Evolutionary conservation across 345 rosid species (phyloP).

Genomic region (Bruguiera sexangula): DNA sequence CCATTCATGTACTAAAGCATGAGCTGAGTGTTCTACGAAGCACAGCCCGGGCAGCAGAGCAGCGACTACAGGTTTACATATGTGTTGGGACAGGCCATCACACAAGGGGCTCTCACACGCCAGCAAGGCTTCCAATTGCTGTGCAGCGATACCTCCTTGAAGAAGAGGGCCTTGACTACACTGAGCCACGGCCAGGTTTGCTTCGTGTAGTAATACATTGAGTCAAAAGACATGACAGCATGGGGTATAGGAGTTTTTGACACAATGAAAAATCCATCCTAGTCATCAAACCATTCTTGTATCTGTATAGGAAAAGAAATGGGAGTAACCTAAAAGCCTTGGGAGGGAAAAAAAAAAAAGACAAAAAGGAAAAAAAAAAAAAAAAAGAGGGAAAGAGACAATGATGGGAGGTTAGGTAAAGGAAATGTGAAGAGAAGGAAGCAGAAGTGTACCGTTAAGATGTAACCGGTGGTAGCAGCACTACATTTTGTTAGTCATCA

Average conservation of each 20-base stretch:
- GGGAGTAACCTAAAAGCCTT: slow-evolving; percentile 35
- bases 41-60: slow-evolving; percentile 67
- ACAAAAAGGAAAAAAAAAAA: neutral
- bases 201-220: slow-evolving; percentile 82
- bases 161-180: slow-evolving; percentile 81
- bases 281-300: slow-evolving; percentile 45
- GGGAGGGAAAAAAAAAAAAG: slow-evolving; percentile 8
- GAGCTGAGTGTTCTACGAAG: slow-evolving; percentile 70
- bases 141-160: slow-evolving; percentile 86
- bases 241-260: slow-evolving; percentile 45
- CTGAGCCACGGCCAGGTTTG: slow-evolving; percentile 93
- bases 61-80: slow-evolving; percentile 82
- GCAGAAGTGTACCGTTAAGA: slow-evolving; percentile 41
- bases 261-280: slow-evolving; percentile 26
- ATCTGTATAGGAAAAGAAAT: slow-evolving; percentile 52
- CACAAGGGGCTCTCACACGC: slow-evolving; percentile 85
- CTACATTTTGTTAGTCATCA: slow-evolving; percentile 44
- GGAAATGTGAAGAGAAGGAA: slow-evolving; percentile 20
- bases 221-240: slow-evolving; percentile 25
- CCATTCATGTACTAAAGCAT: slow-evolving; percentile 77
- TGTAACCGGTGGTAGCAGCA: slow-evolving; percentile 32
- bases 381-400: neutral
- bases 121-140: slow-evolving; percentile 87
- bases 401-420: slow-evolving; percentile 12
- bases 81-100: slow-evolving; percentile 98